Base-by-base conservation (phyloP, 2,329 filamentous ascomycete genomes). In the Colletotrichum sp. region DNA sequence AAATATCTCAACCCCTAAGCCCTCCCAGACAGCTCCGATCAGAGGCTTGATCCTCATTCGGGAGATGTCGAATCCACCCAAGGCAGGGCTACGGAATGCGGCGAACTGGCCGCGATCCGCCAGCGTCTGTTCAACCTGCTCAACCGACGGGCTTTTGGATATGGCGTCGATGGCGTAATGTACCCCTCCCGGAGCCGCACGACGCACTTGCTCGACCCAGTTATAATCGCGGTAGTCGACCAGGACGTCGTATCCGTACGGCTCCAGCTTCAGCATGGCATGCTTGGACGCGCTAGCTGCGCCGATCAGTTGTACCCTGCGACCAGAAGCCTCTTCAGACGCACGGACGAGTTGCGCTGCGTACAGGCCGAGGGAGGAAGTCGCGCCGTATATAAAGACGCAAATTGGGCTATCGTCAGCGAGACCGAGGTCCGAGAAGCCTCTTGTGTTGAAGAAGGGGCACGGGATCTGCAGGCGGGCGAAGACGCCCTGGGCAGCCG, bases 11-110 rank as follows among this genome's bases (percentile, higher is more conserved):
- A 82, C 83, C 0, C 86, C 85, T 0, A 88, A 78, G 0, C 82
- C 86, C 66, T 87, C 84, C 85, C 85, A 87, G 0, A 86, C 86
- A 0, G 85, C 85, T 2, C 86, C 85, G 36, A 86, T 86, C 1
- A 83, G 72, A 0, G 85, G 83, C 24, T 87, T 81, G 2, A 82
- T 64, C 3, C 70, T 60, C 0, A 87, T 43, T 1, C 77, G 64
- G 0, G 57, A 65, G 3, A 77, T 36, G 3, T 83, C 80, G 52
- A 80, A 83, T 8, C 74, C n/a, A 0, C 81, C 81, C 0, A 79
- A 79, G 8, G 38, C 78, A 1, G 79, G 77, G 1, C 79, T 78
- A 1, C 82, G 78, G 24, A 83, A 79, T 0, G 81, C 78, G 0
- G 78, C 80, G 2, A 82, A 66, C 2, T 78, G 82, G 0, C 81